These are phyloP conservation scores for Leccinum obscurum DNA, from an alignment of 768 basidiomycete genomes.

Conservation along the genomic window DNA sequence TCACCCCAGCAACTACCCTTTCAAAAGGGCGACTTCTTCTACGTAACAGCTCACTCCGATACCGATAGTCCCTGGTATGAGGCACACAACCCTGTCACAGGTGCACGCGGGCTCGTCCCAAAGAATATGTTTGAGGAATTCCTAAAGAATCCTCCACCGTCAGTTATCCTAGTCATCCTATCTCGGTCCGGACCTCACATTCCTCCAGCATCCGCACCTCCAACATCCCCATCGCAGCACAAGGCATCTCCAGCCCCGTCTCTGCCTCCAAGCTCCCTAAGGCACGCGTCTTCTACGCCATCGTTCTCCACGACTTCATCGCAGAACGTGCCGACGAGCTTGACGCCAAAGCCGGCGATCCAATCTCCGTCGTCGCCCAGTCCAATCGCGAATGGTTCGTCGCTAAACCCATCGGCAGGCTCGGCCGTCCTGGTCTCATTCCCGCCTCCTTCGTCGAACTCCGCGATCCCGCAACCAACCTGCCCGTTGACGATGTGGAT, in stretches of 20 bases:
- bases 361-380: conserved; percentile 96
- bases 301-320: conserved; percentile 92
- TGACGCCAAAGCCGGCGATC: conserved; percentile 90
- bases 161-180: conserved; percentile 5
- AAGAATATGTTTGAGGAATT: conserved; percentile 89
- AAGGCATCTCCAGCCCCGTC: conserved; percentile 32
- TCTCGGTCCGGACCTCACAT: background rate
- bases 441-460: conserved; percentile 97
- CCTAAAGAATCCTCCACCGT: conserved; percentile 63
- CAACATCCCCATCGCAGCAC: conserved; percentile 23
- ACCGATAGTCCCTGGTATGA: conserved; percentile 74
- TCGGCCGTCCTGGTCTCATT: conserved; percentile 95
- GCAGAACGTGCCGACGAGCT: conserved; percentile 98
- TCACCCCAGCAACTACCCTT: conserved; percentile 88
- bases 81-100: conserved; percentile 90
- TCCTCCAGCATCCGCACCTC: conserved; percentile 43
- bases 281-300: conserved; percentile 82
- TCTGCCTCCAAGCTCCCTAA: conserved; percentile 36
- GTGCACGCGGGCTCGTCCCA: conserved; percentile 90
- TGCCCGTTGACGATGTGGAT: conserved; percentile 72
- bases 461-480: conserved; percentile 86
- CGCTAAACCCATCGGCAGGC: conserved; percentile 93
- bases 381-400: conserved; percentile 99
- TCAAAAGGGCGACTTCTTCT: conserved; percentile 95
- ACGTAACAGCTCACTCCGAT: conserved; percentile 79